phyloP scores from a whole-genome alignment of 1,284 basidiomycete species.

The Cryptococcus sp. region DNA sequence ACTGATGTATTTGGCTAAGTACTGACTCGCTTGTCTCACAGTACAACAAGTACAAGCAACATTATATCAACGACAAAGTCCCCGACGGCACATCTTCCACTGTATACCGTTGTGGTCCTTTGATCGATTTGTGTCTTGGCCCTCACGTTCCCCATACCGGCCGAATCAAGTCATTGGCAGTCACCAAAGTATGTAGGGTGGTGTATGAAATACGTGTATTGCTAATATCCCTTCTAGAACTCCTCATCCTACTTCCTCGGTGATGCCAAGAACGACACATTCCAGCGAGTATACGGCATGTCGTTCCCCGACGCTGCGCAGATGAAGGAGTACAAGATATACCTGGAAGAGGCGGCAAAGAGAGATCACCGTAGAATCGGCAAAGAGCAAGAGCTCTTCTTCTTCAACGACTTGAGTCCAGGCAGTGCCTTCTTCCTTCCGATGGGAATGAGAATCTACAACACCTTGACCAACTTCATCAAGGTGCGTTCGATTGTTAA shows the following conservation, averaged over 20 bases:
- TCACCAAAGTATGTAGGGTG: slow-evolving; percentile 74
- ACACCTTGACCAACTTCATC: slow-evolving; percentile 87
- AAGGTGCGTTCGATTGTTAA: slow-evolving; percentile 60
- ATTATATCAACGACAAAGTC: slow-evolving; percentile 94
- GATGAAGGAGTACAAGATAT: slow-evolving; percentile 91
- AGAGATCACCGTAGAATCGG: slow-evolving; percentile 96
- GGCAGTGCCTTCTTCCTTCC: slow-evolving; percentile 97
- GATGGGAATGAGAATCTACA: slow-evolving; percentile 96
- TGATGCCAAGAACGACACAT: slow-evolving; percentile 87
- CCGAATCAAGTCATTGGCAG: slow-evolving; percentile 93
- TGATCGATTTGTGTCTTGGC: slow-evolving; percentile 96
- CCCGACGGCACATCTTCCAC: slow-evolving; percentile 96
- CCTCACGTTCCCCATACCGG: slow-evolving; percentile 98
- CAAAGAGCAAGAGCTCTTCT: slow-evolving; percentile 96
- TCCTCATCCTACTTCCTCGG: slow-evolving; percentile 99
- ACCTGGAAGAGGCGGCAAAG: slow-evolving; percentile 94
- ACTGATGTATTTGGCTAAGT: background rate
- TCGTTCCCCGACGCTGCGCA: slow-evolving; percentile 99
- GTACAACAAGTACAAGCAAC: slow-evolving; percentile 99
- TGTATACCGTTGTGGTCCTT: slow-evolving; percentile 97
- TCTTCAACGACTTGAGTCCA: slow-evolving; percentile 96
- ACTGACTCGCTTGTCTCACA: slow-evolving; percentile 44
- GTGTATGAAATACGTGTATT: background rate
- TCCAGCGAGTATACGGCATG: slow-evolving; percentile 97
- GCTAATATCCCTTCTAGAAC: slow-evolving; percentile 61